Evolutionary conservation across 139 green algal genomes (phyloP), one percentile per base, ranked within the genome.

Genomic region (Astrephomene gubernaculifera): DNA sequence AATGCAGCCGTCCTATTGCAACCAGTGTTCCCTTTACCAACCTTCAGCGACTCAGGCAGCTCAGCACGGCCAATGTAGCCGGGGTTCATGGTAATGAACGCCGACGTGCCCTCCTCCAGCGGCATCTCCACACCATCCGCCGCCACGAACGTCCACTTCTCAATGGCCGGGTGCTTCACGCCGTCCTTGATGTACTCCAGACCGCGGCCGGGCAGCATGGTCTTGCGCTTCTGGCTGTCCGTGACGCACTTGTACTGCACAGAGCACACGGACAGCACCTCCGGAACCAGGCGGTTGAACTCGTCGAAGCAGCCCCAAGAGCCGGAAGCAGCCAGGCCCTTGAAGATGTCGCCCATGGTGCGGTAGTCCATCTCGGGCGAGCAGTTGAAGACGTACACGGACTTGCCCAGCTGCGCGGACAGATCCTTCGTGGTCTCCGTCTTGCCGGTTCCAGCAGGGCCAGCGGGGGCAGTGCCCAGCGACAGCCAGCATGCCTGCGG

Each of bases 51-150:
- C 93, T 97, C 94, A 25, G 94, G 94, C 71, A 97, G 90, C 91
- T 97, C 94, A 17, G 92, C 94, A 38, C 94, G 90, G 41, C 94
- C 94, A 60, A 97, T 97, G 92, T 97, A 97, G 60, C 94, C 94
- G n/a, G 94, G 94, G 89, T 97, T 97, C 94, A 97, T 97, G 83
- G 94, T 97, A 87, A 97, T 97, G 92, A 96, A 97, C 33, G 87
- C 93, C 36, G 86, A 93, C 9, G 90, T 95, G 82, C 94, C 94
- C 86, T 96, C 93, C 87, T 96, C 94, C 39, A 97, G 87, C 5
- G 94, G 94, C 94, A 97, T 97, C 81, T 95, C 91, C 44, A 91
- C 79, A 36, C 79, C 95, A 76, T 98, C 95, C 33, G 95, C 95
- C 1, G 95, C 92, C 17, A 96, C 75, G 86, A 97, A 98, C 22